Evolutionary conservation across 1,284 basidiomycete species (phyloP).

Genomic region (Apiotrichum siamense): DNA sequence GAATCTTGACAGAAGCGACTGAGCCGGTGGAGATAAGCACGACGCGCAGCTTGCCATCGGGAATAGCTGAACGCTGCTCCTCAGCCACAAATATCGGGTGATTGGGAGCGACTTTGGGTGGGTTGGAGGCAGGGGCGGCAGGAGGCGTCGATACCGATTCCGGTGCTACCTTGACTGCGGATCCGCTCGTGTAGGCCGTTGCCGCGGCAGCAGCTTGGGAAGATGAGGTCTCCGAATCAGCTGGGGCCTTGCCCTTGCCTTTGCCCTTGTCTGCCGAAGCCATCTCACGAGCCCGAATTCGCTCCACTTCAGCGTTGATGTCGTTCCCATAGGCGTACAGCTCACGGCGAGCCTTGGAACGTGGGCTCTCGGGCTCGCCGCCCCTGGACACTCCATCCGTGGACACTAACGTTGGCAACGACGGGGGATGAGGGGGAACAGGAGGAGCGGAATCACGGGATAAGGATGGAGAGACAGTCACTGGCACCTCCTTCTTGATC

Average conservation of each 20-base stretch:
- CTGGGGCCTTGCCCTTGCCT: not conserved
- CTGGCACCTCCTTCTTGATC: not conserved
- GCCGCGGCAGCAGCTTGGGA: not conserved
- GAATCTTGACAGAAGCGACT: conserved; percentile 89
- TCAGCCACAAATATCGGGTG: conserved; percentile 26
- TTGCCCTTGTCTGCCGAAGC: not conserved
- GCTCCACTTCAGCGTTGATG: conserved; percentile 4
- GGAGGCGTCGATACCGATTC: not conserved
- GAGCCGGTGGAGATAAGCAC: conserved; percentile 84
- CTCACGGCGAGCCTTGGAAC: conserved; percentile 29
- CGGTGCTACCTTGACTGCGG: not conserved
- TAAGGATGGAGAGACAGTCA: not conserved
- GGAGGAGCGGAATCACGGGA: not conserved
- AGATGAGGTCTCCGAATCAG: not conserved
- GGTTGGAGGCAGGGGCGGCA: not conserved
- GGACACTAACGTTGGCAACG: not conserved
- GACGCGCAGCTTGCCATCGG: conserved; percentile 55
- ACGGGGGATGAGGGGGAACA: not conserved
- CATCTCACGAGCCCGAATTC: not conserved
- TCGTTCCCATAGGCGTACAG: conserved; percentile 29
- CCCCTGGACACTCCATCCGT: not conserved
- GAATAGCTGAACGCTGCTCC: conserved; percentile 22
- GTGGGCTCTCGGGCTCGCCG: conserved; percentile 27
- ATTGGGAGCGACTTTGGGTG: conserved; percentile 5
- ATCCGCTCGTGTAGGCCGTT: not conserved